Conservation (phyloP, 768 basidiomycete species). For the Suillus hirtellus region DNA sequence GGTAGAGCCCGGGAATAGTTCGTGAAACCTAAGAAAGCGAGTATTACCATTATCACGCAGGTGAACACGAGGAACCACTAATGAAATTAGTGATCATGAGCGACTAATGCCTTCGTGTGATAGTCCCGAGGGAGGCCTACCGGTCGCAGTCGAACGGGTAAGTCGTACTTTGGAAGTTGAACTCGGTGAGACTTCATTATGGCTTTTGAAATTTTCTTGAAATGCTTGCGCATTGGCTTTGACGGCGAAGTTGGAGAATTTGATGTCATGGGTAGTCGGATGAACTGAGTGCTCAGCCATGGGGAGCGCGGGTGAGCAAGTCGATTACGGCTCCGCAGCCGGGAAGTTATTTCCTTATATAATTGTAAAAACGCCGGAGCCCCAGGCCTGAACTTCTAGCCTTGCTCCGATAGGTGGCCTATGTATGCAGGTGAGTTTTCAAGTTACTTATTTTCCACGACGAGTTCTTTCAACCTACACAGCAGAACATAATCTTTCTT, state of each 20-base stretch:
- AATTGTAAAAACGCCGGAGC: too few relatives aligned
- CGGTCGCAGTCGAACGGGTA: constrained; percentile 73
- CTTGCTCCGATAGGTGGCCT: too few relatives aligned
- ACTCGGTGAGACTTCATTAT: constrained; percentile 74
- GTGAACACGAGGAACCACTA: constrained; percentile 87
- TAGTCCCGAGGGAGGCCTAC: constrained; percentile 36
- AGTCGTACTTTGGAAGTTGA: constrained; percentile 62
- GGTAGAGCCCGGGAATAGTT: constrained; percentile 64
- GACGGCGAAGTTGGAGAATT: constrained; percentile 15
- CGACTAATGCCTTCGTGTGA: not conserved
- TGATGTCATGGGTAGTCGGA: constrained; percentile 7
- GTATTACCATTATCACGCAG: constrained; percentile 59
- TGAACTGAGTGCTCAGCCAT: constrained; percentile 17
- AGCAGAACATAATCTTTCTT: too few relatives aligned
- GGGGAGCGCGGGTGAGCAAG: not conserved
- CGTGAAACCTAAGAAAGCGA: constrained; percentile 79
- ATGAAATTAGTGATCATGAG: constrained; percentile 9
- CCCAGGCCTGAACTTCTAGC: too few relatives aligned
- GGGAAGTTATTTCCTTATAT: constrained; percentile 11
- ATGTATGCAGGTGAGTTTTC: too few relatives aligned
- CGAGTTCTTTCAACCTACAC: too few relatives aligned
- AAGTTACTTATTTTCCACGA: too few relatives aligned
- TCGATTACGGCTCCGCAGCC: not conserved
- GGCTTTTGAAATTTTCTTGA: constrained; percentile 49
- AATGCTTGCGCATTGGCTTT: constrained; percentile 33